A percentile compares a stretch with the other conserved stretches of the same genome.
Evolutionary conservation across 306 rosid genomes (phyloP).

Genomic region (Pyrus bretschneideri): DNA sequence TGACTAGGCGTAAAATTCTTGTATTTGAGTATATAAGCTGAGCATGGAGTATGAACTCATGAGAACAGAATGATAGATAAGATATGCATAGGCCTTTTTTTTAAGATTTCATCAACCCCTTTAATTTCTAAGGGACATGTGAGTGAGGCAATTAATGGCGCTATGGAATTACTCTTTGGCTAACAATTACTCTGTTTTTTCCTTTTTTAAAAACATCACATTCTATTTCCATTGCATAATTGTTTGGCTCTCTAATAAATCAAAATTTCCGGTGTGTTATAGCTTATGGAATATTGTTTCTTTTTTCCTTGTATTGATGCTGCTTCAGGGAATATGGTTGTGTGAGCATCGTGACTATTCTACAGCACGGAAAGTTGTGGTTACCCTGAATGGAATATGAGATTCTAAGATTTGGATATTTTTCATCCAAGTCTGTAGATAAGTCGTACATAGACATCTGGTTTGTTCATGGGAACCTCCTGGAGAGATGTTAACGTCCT

Average conservation of each 20-base stretch:
- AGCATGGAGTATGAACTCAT: neutral
- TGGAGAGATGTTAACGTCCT: neutral
- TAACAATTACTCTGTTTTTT: neutral
- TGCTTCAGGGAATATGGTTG: slow-evolving; percentile 83
- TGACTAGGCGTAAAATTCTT: neutral
- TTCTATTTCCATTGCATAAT: neutral
- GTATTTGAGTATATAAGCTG: neutral
- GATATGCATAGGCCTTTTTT: neutral
- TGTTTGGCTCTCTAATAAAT: neutral
- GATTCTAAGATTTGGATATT: neutral
- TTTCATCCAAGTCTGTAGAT: neutral
- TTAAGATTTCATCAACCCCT: neutral
- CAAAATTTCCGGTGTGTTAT: neutral
- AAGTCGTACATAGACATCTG: neutral
- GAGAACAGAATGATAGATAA: neutral
- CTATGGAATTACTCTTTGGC: neutral
- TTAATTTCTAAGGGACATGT: neutral
- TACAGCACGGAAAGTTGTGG: slow-evolving; percentile 56
- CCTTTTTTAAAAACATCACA: neutral
- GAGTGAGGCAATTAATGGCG: neutral
- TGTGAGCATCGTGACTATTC: slow-evolving; percentile 80
- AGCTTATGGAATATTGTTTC: neutral
- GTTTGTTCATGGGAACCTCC: neutral
- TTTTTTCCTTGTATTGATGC: neutral
- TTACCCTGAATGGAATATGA: slow-evolving; percentile 71